Base-by-base conservation (phyloP, 345 rosid genomes). In the Populus pruinosa region DNA sequence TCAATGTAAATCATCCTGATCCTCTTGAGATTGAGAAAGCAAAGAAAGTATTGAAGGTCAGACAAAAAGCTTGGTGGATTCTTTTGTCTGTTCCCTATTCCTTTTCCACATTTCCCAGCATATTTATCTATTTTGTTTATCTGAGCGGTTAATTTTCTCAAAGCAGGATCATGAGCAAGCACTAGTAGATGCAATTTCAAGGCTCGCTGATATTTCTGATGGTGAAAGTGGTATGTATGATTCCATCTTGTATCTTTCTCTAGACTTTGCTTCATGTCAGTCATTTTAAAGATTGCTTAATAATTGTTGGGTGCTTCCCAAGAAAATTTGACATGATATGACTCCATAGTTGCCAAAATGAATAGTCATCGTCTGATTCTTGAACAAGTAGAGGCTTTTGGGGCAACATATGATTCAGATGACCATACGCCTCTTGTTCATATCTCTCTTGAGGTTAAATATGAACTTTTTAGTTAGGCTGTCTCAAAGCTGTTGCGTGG, bases 111-210 rank as follows among this genome's bases (percentile, higher is more conserved):
- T 75, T 66, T 33, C 49, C 43, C 75, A n/a, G 5, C 14, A n/a
- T 50, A 62, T 64, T 20, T 67, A 39, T 59, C 67, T 67, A 73
- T 33, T 21, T 38, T 71, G 66, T n/a, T 20, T 63, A 47, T 67
- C 18, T 71, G 55, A 62, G 29, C 50, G 11, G 14, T 59, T 59
- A 59, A 62, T 73, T 73, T 74, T 78, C 53, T 71, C 13, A 27
- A 77, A 86, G 63, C 80, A 93, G 98, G 98, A 91, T 74, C 98
- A 93, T 78, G 98, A 93, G 71, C 88, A 87, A 81, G 86, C 96
- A 3, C 94, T 93, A 69, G 68, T 87, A 68, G 93, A 83, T 71
- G 98, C 97, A 69, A 88, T 93, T 47, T 81, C 91, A 25, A 90
- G 85, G 85, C 88, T 93, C 78, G 91, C 85, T 55, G 94, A 90